Conservation (phyloP, 257 asterid genomes). For the Jacaranda mimosifolia region DNA sequence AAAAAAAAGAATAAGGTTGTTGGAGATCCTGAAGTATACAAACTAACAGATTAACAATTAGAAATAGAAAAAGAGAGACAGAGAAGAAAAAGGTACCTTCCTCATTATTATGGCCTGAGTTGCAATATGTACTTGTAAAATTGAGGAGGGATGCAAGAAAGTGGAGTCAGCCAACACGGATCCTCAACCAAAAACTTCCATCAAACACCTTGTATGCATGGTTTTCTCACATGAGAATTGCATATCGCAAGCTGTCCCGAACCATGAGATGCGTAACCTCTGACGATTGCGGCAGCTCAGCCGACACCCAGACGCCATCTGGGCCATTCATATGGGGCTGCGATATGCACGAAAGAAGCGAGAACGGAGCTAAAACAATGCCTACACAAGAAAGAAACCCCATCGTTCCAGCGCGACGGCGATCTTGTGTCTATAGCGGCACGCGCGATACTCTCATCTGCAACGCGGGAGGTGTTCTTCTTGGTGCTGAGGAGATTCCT, state of each 20-base stretch:
- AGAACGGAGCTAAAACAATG: conserved; percentile 43
- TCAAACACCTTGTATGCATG: conserved; percentile 15
- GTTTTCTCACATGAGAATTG: conserved; percentile 54
- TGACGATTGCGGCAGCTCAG: conserved; percentile 53
- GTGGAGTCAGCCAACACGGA: not conserved
- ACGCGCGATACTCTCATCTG: conserved; percentile 44
- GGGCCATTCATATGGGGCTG: conserved; percentile 44
- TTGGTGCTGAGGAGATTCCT: conserved; percentile 39
- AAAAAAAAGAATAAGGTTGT: too few species aligned
- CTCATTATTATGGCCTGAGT: conserved; percentile 8
- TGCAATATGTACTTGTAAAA: not conserved
- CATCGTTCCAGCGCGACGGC: conserved; percentile 29
- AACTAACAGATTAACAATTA: not conserved
- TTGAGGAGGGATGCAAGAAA: not conserved
- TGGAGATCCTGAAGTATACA: too few species aligned
- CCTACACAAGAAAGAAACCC: conserved; percentile 44
- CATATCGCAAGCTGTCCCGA: conserved; percentile 57
- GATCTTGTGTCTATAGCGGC: conserved; percentile 17
- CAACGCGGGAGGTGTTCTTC: conserved; percentile 54
- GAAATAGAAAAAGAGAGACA: not conserved
- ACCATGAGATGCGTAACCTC: conserved; percentile 63
- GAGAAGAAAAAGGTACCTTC: not conserved
- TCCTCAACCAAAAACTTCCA: not conserved
- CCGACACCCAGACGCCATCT: conserved; percentile 59
- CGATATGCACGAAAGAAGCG: conserved; percentile 47